Conservation (phyloP, 768 basidiomycete genomes). For the Termitomyces titanicus region DNA sequence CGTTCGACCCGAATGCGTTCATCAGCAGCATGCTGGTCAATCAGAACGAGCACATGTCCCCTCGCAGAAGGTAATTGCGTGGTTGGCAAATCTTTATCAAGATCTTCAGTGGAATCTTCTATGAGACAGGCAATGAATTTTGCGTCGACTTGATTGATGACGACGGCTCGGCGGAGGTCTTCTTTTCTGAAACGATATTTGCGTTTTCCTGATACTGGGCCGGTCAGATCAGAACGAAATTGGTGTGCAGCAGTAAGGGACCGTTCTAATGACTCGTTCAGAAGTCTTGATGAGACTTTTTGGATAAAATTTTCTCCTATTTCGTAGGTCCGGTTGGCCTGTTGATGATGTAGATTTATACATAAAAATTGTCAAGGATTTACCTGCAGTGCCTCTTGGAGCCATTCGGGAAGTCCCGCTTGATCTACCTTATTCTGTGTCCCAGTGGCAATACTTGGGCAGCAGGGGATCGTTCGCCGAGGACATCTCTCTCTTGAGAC, state of each 20-base stretch:
- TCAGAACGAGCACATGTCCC: constrained; percentile 54
- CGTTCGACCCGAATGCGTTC: constrained; percentile 90
- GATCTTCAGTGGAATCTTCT: constrained; percentile 17
- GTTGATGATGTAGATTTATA: not conserved
- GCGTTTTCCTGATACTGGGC: constrained; percentile 10
- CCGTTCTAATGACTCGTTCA: not conserved
- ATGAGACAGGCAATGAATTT: constrained; percentile 87
- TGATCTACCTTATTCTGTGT: not conserved
- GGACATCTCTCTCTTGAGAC: constrained; percentile 9
- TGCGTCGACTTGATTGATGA: constrained; percentile 83
- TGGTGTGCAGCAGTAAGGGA: not conserved
- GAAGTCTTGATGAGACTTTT: constrained; percentile 13
- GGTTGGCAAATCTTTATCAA: constrained; percentile 12
- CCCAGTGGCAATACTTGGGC: constrained; percentile 16
- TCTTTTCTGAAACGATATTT: constrained; percentile 44
- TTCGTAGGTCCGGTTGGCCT: constrained; percentile 59
- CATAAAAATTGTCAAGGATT: constrained; percentile 6
- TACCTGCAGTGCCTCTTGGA: constrained; percentile 58
- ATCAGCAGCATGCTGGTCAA: constrained; percentile 99
- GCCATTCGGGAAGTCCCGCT: constrained; percentile 52
- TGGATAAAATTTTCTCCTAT: constrained; percentile 46
- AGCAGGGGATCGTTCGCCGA: constrained; percentile 24
- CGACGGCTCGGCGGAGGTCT: constrained; percentile 51
- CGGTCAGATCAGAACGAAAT: not conserved
- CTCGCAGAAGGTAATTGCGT: not conserved